Base-by-base conservation (phyloP, 164 flowering plant species). In the Chimonanthus praecox region DNA sequence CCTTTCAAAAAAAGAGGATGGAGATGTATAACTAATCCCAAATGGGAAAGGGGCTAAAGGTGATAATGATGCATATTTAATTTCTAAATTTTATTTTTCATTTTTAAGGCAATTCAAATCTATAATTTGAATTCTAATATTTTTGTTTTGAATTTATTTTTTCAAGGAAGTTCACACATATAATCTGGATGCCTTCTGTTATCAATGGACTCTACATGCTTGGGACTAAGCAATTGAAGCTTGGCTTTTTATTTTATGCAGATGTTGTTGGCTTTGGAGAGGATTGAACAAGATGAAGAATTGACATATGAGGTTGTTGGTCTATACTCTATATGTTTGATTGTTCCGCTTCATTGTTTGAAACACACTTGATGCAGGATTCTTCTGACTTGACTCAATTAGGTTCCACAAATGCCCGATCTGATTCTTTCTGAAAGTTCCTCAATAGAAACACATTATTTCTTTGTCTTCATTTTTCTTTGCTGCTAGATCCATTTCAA, bases 261-360 rank as follows among this genome's bases (percentile, higher is more conserved):
- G 99, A 84, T 93, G 69, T 81, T 95, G 70, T 76, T 88, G 77
- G 97, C 97, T 7, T 86, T 95, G 67, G 97, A 93, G 78, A 88
- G 97, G 79, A 89, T 95, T 70, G 94, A 92, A 76, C 94, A 89
- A 71, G 94, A 95, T 74, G 92, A 85, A 66, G 97, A 89, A 78
- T 81, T 90, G 49, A 81, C 93, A 45, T 84, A 87, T 85, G 98
- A 93, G 97, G 99, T 93, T 81, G 63, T 76, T 64, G 47, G 68
- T 58, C 33, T 64, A 46, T 65, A n/a, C 9, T n/a, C 6, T 3
- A 43, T 47, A 6, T 61, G 33, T 75, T 51, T 66, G 33, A 58
- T 7, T 67, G 58, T 9, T n/a, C 7, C 46, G 2, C 72, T 58
- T 73, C 21, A 51, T 49, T 3, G 66, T 49, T 33, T 33, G 33